Conservation (phyloP, 768 basidiomycete genomes). For the Boletus tomentosulus region DNA sequence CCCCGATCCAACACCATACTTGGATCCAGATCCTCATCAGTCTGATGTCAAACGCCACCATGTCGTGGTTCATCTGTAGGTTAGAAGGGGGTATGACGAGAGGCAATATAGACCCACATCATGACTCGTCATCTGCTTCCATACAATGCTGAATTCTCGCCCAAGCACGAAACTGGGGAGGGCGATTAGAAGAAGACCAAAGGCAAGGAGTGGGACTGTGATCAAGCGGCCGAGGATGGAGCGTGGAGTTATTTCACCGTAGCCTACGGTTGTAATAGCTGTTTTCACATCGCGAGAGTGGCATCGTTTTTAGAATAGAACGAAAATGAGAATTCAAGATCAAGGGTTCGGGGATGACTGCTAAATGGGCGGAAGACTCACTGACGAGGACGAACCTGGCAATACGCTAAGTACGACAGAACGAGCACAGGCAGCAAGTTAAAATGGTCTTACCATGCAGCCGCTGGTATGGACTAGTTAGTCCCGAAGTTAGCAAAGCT, state of each 20-base stretch:
- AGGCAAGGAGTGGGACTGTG: constrained; percentile 81
- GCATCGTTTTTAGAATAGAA: neutral
- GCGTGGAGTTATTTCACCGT: constrained; percentile 87
- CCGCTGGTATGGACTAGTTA: constrained; percentile 61
- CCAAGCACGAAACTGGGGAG: constrained; percentile 91
- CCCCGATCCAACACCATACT: constrained; percentile 1
- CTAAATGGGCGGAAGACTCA: constrained; percentile 36
- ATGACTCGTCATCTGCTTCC: constrained; percentile 70
- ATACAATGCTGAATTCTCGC: constrained; percentile 85
- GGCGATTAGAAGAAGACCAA: constrained; percentile 84
- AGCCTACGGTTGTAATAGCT: constrained; percentile 89
- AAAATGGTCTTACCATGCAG: constrained; percentile 59
- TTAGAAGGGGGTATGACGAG: neutral
- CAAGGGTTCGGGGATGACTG: neutral
- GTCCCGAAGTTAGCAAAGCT: neutral
- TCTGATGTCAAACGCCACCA: neutral
- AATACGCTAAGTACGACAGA: neutral
- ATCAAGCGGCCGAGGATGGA: constrained; percentile 84
- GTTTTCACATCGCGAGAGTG: neutral
- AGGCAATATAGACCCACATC: constrained; percentile 30
- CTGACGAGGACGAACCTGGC: constrained; percentile 72
- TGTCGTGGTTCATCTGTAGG: neutral
- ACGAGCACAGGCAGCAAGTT: neutral
- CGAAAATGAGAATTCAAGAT: neutral
- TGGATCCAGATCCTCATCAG: neutral